Evolutionary conservation across 73 alveolate genomes (phyloP).

Genomic region (Diophrys sp.): DNA sequence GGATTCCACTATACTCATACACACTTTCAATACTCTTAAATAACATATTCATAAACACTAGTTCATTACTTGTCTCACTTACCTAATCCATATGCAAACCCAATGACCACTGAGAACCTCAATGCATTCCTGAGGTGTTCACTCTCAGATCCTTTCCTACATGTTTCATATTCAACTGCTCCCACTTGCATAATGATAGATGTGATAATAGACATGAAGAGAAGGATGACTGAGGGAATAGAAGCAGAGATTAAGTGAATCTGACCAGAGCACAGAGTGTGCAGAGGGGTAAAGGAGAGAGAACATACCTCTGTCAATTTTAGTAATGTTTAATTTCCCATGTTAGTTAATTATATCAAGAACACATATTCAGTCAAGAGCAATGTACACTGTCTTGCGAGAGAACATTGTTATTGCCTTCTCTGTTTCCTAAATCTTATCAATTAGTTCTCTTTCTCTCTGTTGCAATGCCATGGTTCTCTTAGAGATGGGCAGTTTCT

Average conservation of each 20-base stretch:
- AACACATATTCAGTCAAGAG: conserved; percentile 5
- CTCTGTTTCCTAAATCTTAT: conserved; percentile 72
- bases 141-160: neutral
- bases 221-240: neutral
- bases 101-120: neutral
- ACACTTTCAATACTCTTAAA: neutral
- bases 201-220: neutral
- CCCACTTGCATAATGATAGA: neutral
- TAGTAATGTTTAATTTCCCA: neutral
- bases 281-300: no score
- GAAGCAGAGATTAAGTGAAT: neutral
- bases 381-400: conserved; percentile 71
- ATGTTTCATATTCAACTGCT: neutral
- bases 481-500: conserved; percentile 74
- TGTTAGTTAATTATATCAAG: neutral
- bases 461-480: conserved; percentile 51
- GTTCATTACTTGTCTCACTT: no score
- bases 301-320: neutral
- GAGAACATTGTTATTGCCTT: conserved; percentile 82
- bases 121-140: neutral
- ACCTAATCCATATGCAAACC: neutral
- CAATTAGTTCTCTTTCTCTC: conserved; percentile 69
- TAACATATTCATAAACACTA: neutral
- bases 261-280: neutral
- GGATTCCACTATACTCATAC: neutral